Base-by-base conservation (phyloP, 306 rosid species). In the Urtica urens region DNA sequence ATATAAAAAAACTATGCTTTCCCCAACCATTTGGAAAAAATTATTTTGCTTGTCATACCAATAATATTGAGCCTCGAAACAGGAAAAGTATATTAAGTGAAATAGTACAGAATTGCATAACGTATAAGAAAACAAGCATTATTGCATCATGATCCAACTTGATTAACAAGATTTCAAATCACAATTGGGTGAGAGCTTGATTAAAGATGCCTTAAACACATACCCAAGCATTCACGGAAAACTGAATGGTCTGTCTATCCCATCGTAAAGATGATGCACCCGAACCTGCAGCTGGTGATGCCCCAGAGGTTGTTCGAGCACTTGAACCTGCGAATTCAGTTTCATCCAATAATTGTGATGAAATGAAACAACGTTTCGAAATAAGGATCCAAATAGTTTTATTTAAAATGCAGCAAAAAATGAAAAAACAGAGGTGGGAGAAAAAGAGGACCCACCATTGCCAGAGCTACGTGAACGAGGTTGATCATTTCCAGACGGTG, bases 141-240 rank as follows among this genome's bases (percentile, higher is more conserved):
- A n/a, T 7, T 3, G 17, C n/a, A 9, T 51, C 2, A 14, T 21
- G 37, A 22, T 22, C 15, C 57, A 15, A 10, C 39, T 19, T 2
- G 0, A 28, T 50, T 30, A 29, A 12, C 7, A 18, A 30, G 14
- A 1, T 17, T 13, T 50, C 55, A 30, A 12, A 30, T 30, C 5
- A 49, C 3, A 2, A 23, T 22, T 37, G 16, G 35, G n/a, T 35
- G 45, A 52, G n/a, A 48, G 37, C 19, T 48, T 11, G 10, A n/a
- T 15, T 14, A n/a, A n/a, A n/a, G 53, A 49, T 64, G 59, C 18
- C 49, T 23, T 56, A 48, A 49, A 50, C 11, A 55, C 31, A 20
- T 79, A 86, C 99, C 99, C 99, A 92, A 62, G 99, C 99, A 68
- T 92, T 82, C 48, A 85, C 76, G 20, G 99, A 85, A 60, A 92